phyloP scores from a whole-genome alignment of 352 stramenopile species.

The Pythium scleroteichum region DNA sequence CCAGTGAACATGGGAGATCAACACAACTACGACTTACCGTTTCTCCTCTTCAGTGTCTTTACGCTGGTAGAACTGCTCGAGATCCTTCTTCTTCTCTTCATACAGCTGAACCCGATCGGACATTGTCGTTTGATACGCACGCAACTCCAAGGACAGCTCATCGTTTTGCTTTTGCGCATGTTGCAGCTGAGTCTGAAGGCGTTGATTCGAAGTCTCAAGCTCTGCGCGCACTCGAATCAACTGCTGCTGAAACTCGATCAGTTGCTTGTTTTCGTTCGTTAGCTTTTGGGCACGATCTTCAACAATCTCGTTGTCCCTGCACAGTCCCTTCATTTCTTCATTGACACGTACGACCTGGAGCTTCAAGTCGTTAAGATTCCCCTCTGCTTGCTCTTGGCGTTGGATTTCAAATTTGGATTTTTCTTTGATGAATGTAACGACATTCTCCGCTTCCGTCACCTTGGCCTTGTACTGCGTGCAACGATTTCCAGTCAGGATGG shows the following conservation, averaged over 20 bases:
- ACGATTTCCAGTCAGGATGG: too few species aligned
- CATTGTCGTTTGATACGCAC: constrained; percentile 46
- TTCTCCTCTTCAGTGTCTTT: constrained; percentile 58
- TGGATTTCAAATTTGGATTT: neutral
- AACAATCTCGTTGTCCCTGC: constrained; percentile 15
- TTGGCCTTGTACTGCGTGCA: too few species aligned
- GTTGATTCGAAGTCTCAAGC: constrained; percentile 32
- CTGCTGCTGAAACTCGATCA: constrained; percentile 41
- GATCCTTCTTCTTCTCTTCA: constrained; percentile 66
- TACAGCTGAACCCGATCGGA: constrained; percentile 53
- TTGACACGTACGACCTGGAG: constrained; percentile 24
- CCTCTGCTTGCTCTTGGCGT: neutral
- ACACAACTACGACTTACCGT: constrained; percentile 26
- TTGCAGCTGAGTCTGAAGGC: constrained; percentile 57
- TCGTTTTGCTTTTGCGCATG: constrained; percentile 54
- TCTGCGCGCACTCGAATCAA: constrained; percentile 17
- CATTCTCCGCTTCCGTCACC: too few species aligned
- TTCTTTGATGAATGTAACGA: neutral
- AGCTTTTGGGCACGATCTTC: constrained; percentile 12
- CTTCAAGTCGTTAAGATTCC: constrained; percentile 9
- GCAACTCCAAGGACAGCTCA: constrained; percentile 61
- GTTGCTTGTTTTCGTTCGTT: constrained; percentile 23
- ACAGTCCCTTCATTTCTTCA: constrained; percentile 39
- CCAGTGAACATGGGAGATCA: neutral
- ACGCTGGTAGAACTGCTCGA: constrained; percentile 61